Evolutionary conservation across 441 rosid species (phyloP), one percentile per base, ranked within the genome.

Genomic region (Adansonia grandidieri): DNA sequence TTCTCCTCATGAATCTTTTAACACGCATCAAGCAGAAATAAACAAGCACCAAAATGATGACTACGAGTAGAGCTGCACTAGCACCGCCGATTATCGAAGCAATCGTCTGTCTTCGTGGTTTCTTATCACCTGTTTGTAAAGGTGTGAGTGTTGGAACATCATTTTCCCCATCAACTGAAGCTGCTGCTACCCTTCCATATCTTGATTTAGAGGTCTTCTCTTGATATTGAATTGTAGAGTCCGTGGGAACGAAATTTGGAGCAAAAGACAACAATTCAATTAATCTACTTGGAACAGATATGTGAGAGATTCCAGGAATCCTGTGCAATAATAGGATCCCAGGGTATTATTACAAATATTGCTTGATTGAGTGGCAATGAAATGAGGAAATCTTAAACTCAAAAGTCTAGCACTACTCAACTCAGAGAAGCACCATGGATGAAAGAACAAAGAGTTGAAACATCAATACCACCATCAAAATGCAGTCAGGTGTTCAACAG

Each of bases 131-230:
- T 72, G 64, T 32, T 67, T 64, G 79, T 58, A 72, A 53, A 9
- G 91, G 86, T 19, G 91, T 86, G 37, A 88, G 57, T 62, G 87
- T 88, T 71, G 91, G 89, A 73, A 84, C 81, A 57, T 54, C 64
- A 81, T 60, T 79, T 24, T 77, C 78, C 50, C 75, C 80, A 54
- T 71, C 81, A 28, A 72, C 60, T 4, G 81, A 71, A 56, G 85
- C 80, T 24, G 77, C 77, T 71, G 79, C 79, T 74, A 67, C 77
- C 66, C 84, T 85, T 75, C 84, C 78, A 77, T 66, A 72, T 63
- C 82, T 66, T 75, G 82, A 72, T 78, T 54, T 75, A 68, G 47
- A 71, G 65, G 76, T 45, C 65, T 75, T 80, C 57, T 67, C 80
- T 71, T 80, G 80, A 50, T 74, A 80, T 62, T 79, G 78, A 65